Conservation (phyloP, 495 filamentous ascomycete species). For the Neurospora sp. region DNA sequence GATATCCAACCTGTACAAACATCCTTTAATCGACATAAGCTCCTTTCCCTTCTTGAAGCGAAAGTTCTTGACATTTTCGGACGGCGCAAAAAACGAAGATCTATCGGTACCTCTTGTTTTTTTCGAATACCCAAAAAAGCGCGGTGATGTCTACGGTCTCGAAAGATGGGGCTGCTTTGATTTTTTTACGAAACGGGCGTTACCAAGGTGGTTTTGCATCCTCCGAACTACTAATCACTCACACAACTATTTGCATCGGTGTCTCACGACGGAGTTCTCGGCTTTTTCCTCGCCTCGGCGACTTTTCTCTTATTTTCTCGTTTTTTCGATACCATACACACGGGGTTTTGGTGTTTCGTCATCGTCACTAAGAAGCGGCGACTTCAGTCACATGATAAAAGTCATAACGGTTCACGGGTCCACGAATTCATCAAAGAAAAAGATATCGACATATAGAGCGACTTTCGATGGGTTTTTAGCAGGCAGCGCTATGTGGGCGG, state of each 20-base stretch:
- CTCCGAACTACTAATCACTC: slow-evolving; percentile 11
- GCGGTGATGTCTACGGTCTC: slow-evolving; percentile 22
- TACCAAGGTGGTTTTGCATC: slow-evolving; percentile 25
- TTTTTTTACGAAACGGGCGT: slow-evolving; percentile 20
- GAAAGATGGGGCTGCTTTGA: slow-evolving; percentile 21
- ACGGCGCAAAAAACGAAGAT: slow-evolving; percentile 25
- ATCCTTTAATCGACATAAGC: slow-evolving; percentile 24
- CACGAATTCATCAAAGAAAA: slow-evolving; percentile 29
- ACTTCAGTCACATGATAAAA: slow-evolving; percentile 26
- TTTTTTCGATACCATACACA: slow-evolving; percentile 26
- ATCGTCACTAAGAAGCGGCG: slow-evolving; percentile 25
- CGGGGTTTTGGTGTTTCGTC: slow-evolving; percentile 13
- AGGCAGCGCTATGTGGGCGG: neutral
- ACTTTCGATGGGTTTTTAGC: slow-evolving; percentile 6
- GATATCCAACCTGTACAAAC: slow-evolving; percentile 27
- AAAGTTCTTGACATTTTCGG: slow-evolving; percentile 22
- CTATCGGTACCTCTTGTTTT: slow-evolving; percentile 26
- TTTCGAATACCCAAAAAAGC: slow-evolving; percentile 15
- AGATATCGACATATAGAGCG: slow-evolving; percentile 28
- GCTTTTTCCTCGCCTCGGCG: slow-evolving; percentile 9
- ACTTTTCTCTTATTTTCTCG: slow-evolving; percentile 6
- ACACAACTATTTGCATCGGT: slow-evolving; percentile 21
- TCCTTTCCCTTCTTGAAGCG: slow-evolving; percentile 16
- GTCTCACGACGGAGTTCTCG: slow-evolving; percentile 25
- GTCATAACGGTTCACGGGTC: slow-evolving; percentile 29